These are phyloP conservation scores for Asterionellopsis glacialis DNA, from an alignment of 108 stramenopile genomes.

Conservation along the genomic window DNA sequence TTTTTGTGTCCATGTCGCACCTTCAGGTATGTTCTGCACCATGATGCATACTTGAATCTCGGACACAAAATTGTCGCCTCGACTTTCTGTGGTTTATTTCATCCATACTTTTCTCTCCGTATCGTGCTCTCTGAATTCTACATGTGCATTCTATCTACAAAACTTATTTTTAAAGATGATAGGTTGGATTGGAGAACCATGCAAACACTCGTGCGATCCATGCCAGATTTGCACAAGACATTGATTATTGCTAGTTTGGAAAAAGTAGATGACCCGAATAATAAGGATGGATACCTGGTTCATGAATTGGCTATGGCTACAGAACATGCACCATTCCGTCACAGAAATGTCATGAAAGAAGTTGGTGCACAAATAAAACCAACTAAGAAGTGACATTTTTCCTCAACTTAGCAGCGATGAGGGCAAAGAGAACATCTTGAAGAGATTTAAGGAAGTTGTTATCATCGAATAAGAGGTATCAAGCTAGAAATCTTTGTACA, in stretches of 20 bases:
- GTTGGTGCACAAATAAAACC: conserved; percentile 61
- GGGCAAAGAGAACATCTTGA: too few relatives aligned
- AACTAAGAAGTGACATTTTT: neutral
- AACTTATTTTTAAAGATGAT: conserved; percentile 29
- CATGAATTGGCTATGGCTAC: conserved; percentile 80
- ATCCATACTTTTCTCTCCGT: neutral
- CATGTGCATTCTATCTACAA: too few relatives aligned
- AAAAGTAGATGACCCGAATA: conserved; percentile 9
- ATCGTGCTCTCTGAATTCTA: neutral
- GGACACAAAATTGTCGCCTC: conserved; percentile 3
- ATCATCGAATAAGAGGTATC: too few relatives aligned
- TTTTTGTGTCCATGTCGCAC: conserved; percentile 80
- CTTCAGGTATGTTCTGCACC: conserved; percentile 42
- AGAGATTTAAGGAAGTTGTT: too few relatives aligned
- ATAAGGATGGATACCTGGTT: conserved; percentile 19
- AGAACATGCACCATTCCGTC: conserved; percentile 87
- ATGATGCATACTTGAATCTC: conserved; percentile 1
- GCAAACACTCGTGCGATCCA: conserved; percentile 72
- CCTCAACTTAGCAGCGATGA: too few relatives aligned
- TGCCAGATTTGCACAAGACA: conserved; percentile 84
- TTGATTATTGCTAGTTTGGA: conserved; percentile 49
- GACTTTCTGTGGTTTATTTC: neutral
- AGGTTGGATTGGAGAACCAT: conserved; percentile 71
- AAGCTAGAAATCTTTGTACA: too few relatives aligned
- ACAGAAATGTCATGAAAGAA: conserved; percentile 41